Conservation (phyloP, 352 stramenopile genomes). For the Pythium folliculosum region DNA sequence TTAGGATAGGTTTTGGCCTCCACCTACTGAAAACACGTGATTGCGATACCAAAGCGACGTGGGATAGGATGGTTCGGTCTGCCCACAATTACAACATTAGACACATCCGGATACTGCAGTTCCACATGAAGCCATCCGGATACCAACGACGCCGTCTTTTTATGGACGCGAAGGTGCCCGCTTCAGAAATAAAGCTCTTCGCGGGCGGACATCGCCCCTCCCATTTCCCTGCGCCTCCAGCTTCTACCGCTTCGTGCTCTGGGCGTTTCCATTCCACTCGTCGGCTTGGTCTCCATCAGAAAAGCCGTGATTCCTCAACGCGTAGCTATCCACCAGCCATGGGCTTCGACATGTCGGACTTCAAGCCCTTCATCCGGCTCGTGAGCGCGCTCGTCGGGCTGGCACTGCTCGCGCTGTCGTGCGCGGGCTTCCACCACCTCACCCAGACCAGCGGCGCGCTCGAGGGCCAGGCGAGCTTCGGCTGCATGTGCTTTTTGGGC, state of each 20-base stretch:
- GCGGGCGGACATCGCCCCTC: background rate
- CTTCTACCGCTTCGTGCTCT: background rate
- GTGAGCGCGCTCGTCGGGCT: constrained; percentile 37
- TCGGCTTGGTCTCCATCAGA: too few species aligned
- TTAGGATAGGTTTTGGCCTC: background rate
- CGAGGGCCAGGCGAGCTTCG: constrained; percentile 58
- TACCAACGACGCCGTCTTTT: background rate
- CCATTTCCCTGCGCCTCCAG: background rate
- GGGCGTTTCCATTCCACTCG: background rate
- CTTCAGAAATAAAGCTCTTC: constrained; percentile 4
- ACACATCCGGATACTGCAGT: background rate
- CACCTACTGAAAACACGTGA: background rate
- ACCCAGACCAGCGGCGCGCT: constrained; percentile 34
- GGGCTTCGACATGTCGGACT: constrained; percentile 10
- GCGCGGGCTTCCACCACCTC: constrained; percentile 53
- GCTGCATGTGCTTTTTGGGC: constrained; percentile 75
- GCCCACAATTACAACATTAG: background rate
- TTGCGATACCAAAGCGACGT: background rate
- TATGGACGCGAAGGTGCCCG: background rate
- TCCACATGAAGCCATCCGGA: background rate
- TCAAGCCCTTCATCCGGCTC: constrained; percentile 45
- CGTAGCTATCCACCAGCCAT: constrained; percentile 8
- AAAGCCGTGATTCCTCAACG: background rate
- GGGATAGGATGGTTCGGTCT: background rate
- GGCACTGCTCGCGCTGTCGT: constrained; percentile 46